Evolutionary conservation across 352 stramenopile species (phyloP), one percentile per base, ranked within the genome.

Genomic region (Globisporangium rhizosaccharum): DNA sequence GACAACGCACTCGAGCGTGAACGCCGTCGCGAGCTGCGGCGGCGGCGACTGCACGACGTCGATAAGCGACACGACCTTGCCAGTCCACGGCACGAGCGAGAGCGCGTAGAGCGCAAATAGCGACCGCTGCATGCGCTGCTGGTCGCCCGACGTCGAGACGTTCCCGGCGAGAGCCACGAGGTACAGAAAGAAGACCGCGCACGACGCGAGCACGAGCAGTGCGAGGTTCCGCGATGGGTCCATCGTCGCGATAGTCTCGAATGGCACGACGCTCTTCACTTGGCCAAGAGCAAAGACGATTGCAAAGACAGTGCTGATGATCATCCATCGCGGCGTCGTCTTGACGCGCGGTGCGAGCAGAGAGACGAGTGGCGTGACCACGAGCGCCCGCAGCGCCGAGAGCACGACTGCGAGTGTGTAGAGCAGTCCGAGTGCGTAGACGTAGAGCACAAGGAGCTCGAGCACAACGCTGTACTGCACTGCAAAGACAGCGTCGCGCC

Each of bases 51-150:
- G 61, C 5, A 76, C 71, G 23, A 88, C 56, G 26, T 74, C 63
- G 48, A 71, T 25, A 20, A 86, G 87, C 62, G 84, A 89, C 18
- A 69, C 66, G 20, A 90, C 41, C 65, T 91, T 84, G 57, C 85
- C 83, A 44, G 75, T 49, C 78, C 80, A 92, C 33, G 82, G 71
- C 41, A 87, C 58, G 30, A 74, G 59, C 10, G 83, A 92, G 10
- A 90, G 47, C 9, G 51, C 63, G 28, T 87, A 66, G 6, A 91
- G 33, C 1, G 62, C 65, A 52, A 88, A 90, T 1, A 92, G 49
- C 44, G 85, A 88, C 17, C 58, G 56, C 26, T 87, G 70, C 55
- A 90, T 72, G 23, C 70, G 70, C 51, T 80, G 71, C 53, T 89
- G 82, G 52, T 87, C 79, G 20, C 45, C 59, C 0, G 71, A 75